Base-by-base conservation (phyloP, 495 filamentous ascomycete species). In the Opeltia flavorubescens region DNA sequence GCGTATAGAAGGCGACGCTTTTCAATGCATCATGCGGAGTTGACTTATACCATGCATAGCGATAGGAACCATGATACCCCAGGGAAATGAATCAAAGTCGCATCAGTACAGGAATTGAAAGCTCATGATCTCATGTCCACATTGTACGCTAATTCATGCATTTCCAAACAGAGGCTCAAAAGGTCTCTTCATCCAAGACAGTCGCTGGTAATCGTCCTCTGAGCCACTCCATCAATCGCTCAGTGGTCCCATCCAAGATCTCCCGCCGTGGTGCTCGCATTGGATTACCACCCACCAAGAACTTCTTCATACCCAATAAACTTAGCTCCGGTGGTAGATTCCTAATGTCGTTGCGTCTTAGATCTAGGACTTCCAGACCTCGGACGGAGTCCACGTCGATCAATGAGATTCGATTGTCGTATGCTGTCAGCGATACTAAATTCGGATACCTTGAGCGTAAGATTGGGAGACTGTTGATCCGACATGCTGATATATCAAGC, bases 211-310 rank as follows among this genome's bases (percentile, higher is more conserved):
- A 21, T 11, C 38, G 17, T 11, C 83, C 82, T 49, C 83, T 77
- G 47, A 94, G 59, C 81, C 84, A 96, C 43, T 81, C 70, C 53
- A 94, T 66, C n/a, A 86, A 75, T 15, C 83, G 79, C 57, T 93
- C 86, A 1, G 87, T 94, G 6, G 89, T 89, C 49, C 88, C 84
- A 46, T 87, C 84, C 47, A 96, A 65, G 12, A 94, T 72, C 44
- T 83, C 85, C 72, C 80, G 87, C 33, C 83, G 71, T n/a, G 89
- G 89, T 35, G 95, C 89, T 17, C 83, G 65, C 60, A 95, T 94
- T 24, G 70, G 70, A 59, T 94, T 95, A 7, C 85, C 85, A 18
- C 74, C 78, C 15, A 94, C 80, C 38, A 86, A 76, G 51, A 81
- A 46, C 6, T 74, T 71, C 43, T 62, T 65, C 33, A 77, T 68